Evolutionary conservation across 2,329 filamentous ascomycete genomes (phyloP), one percentile per base, ranked within the genome.

Genomic region (Pseudogymnoascus sp.): DNA sequence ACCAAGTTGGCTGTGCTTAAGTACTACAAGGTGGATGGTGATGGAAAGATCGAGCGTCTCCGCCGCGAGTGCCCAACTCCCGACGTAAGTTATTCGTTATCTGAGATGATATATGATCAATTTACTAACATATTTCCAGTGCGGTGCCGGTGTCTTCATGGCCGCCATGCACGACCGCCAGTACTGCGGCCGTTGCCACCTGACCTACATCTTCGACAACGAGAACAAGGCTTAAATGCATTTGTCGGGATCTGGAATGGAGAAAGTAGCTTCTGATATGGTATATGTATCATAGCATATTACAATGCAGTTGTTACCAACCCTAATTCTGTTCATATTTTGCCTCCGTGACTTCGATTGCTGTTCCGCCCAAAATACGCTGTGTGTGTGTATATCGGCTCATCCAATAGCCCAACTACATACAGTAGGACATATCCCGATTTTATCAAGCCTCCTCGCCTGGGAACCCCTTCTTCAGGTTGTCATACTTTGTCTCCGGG

Each of bases 1-100:
- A 96, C 90, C 87, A 99, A 99, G 89, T 84, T 99, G 79, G 94
- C 94, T 75, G 93, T 99, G 72, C 92, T 99, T 80, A 99, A 99
- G 89, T 99, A 99, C 90, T 99, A 99, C 90, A 99, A 99, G 90
- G 94, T 99, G 74, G 94, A 97, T 80, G 91, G 90, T 73, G 94
- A 99, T 75, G 94, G 95, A 81, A 97, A 97, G 89, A 97, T 99
- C 74, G 94, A 99, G 89, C 94, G 94, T 76, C 88, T 99, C 71
- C 87, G 95, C 77, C 87, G 94, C 80, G 95, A 99, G 87, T 99
- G 94, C 85, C 94, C 95, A 70, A 81, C 85, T 76, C 88, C 92
- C 72, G 90, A 88, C 75, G 90, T 94, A 79, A 81, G 89, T 81
- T 70, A 61, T 38, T 11, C 9, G 18, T 5, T 20, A 2, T 1